Conservation (phyloP, 2,329 filamentous ascomycete genomes). For the Botrytis paeoniae region DNA sequence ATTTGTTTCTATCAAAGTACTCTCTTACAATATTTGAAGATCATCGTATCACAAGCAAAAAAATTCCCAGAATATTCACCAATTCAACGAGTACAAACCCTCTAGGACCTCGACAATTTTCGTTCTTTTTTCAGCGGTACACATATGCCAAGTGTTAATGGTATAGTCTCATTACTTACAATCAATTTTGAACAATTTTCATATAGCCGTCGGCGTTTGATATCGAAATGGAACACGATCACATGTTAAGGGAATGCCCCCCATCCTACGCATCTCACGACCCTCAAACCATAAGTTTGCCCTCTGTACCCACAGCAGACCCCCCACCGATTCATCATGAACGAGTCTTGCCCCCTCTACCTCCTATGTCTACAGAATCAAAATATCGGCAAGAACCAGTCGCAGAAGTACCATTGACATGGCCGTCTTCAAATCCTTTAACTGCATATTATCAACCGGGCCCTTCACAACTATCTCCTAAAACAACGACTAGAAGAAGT, state of each 20-base stretch:
- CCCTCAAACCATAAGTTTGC: slow-evolving; percentile 32
- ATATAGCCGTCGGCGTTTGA: slow-evolving; percentile 27
- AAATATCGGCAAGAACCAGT: slow-evolving; percentile 27
- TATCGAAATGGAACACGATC: slow-evolving; percentile 36
- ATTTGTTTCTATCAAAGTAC: not conserved
- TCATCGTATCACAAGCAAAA: slow-evolving; percentile 20
- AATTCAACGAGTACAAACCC: slow-evolving; percentile 2
- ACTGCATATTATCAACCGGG: slow-evolving; percentile 38
- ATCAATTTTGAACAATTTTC: slow-evolving; percentile 1
- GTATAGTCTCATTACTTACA: not conserved
- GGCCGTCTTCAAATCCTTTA: slow-evolving; percentile 38
- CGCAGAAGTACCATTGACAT: slow-evolving; percentile 30
- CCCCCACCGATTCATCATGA: slow-evolving; percentile 35
- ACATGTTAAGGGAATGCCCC: slow-evolving; percentile 35
- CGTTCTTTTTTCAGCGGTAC: not conserved
- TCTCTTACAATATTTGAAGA: not conserved
- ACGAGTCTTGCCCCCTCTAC: slow-evolving; percentile 35
- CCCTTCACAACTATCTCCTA: slow-evolving; percentile 35
- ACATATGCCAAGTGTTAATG: not conserved
- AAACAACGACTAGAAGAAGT: slow-evolving; percentile 24
- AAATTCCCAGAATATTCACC: not conserved
- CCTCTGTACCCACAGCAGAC: slow-evolving; percentile 33
- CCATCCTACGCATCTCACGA: slow-evolving; percentile 36
- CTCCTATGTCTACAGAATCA: slow-evolving; percentile 28
- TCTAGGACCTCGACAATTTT: not conserved